Conservation (phyloP, 2,329 filamentous ascomycete genomes). For the Xylogone sp. region DNA sequence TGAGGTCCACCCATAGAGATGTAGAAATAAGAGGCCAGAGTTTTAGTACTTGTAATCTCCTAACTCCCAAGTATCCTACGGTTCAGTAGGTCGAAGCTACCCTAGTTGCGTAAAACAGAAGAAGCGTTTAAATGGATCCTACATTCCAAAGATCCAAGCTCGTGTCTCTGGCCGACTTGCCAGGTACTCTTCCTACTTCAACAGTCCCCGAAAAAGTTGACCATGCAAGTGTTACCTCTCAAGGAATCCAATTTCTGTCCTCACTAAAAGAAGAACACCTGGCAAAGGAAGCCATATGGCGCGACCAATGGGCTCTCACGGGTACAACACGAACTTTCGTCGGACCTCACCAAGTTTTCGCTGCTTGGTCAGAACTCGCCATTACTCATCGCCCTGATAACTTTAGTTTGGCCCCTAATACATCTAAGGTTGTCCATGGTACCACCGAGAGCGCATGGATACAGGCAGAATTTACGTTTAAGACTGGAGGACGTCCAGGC, state of each 20-base stretch:
- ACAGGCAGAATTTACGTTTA: conserved; percentile 5
- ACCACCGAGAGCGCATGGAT: conserved; percentile 3
- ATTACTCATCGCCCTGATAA: neutral
- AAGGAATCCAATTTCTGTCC: neutral
- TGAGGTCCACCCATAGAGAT: no score
- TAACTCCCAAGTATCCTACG: no score
- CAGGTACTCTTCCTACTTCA: neutral
- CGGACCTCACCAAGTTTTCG: neutral
- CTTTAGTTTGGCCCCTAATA: neutral
- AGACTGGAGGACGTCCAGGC: neutral
- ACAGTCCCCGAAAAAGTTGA: neutral
- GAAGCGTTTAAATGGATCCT: no score
- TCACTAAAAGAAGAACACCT: neutral
- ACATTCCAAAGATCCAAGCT: neutral
- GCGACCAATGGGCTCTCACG: conserved; percentile 4
- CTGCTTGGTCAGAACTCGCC: neutral
- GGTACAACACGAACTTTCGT: neutral
- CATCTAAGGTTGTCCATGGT: neutral
- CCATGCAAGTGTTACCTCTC: neutral
- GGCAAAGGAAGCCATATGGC: conserved; percentile 3
- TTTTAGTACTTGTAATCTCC: no score
- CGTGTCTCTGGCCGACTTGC: neutral
- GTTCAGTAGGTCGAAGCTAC: no score
- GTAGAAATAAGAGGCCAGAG: no score
- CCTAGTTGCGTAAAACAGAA: no score